phyloP scores from a whole-genome alignment of 169 alveolate species.

The Plasmodium berghei region DNA sequence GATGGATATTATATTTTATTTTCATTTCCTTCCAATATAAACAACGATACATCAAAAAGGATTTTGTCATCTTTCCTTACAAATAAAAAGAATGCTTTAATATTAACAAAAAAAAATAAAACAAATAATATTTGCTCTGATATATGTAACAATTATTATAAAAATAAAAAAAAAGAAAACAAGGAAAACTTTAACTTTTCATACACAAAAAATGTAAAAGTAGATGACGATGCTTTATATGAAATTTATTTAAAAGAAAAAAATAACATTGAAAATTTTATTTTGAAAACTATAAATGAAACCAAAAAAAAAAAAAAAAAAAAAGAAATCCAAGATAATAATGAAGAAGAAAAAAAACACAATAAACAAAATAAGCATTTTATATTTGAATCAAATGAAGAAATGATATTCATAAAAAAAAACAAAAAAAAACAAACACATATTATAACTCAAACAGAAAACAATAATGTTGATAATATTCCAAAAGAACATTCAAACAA shows the following conservation, averaged over 20 bases:
- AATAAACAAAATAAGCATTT: constrained; percentile 33
- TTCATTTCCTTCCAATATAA: constrained; percentile 57
- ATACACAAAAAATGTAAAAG: constrained; percentile 32
- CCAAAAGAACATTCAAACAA: neutral
- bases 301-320: constrained; percentile 22
- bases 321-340: neutral
- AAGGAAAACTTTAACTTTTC: constrained; percentile 23
- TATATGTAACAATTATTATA: constrained; percentile 22
- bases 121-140: constrained; percentile 10
- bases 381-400: constrained; percentile 65
- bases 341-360: constrained; percentile 2
- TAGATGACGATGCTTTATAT: constrained; percentile 38
- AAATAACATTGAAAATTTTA: constrained; percentile 35
- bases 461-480: neutral
- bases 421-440: neutral
- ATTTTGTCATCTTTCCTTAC: constrained; percentile 52
- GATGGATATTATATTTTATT: constrained; percentile 57
- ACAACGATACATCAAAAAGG: constrained; percentile 39
- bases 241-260: constrained; percentile 72
- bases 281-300: constrained; percentile 2
- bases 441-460: neutral
- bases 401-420: constrained; percentile 55
- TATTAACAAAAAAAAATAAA: constrained; percentile 37
- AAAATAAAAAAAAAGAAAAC: neutral
- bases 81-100: constrained; percentile 26